Conservation (phyloP, 2,329 filamentous ascomycete genomes). For the Aspergillus udagawae region DNA sequence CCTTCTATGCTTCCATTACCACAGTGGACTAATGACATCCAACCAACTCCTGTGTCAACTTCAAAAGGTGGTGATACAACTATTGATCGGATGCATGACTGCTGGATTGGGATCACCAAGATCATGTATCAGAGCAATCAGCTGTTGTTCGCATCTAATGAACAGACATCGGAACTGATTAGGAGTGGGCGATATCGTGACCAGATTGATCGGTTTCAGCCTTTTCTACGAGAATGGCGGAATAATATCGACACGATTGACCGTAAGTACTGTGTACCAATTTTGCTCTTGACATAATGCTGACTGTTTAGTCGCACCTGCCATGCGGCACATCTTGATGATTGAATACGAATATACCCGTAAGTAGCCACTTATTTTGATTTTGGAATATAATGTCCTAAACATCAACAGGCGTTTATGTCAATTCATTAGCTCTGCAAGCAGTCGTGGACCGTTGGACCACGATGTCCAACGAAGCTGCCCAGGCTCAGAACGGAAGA, state of each 20-base stretch:
- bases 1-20: conserved; percentile 80
- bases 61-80: conserved; percentile 29
- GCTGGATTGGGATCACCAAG: conserved; percentile 90
- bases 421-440: conserved; percentile 90
- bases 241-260: conserved; percentile 75
- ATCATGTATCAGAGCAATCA: conserved; percentile 90
- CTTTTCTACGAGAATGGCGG: conserved; percentile 74
- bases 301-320: conserved; percentile 47
- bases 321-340: conserved; percentile 70
- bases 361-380: conserved; percentile 33
- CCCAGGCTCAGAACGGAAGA: conserved; percentile 25
- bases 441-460: conserved; percentile 92
- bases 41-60: conserved; percentile 27
- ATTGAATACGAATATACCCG: conserved; percentile 96
- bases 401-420: conserved; percentile 57
- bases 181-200: conserved; percentile 79
- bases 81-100: conserved; percentile 65
- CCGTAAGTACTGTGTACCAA: conserved; percentile 28
- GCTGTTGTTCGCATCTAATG: conserved; percentile 78
- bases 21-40: conserved; percentile 39
- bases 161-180: conserved; percentile 85
- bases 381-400: conserved; percentile 1
- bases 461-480: conserved; percentile 53
- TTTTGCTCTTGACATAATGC: conserved; percentile 1
- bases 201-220: conserved; percentile 75